Conservation (phyloP, 2,329 filamentous ascomycete genomes). For the Seiridium unicorne region DNA sequence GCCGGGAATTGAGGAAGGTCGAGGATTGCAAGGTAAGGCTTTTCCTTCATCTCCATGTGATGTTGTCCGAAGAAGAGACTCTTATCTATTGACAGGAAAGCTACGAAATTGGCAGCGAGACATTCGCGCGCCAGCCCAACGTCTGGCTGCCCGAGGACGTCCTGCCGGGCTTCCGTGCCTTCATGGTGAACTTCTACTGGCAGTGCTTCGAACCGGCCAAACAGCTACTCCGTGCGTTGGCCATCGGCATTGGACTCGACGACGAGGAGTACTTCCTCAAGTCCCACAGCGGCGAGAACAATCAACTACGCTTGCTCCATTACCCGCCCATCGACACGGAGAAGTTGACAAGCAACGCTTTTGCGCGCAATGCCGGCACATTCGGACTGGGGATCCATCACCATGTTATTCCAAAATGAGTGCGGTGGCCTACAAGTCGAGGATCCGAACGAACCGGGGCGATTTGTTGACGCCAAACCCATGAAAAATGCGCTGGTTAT, state of each 20-base stretch:
- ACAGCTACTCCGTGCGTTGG: conserved; percentile 43
- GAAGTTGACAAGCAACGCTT: conserved; percentile 37
- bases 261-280: conserved; percentile 42
- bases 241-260: conserved; percentile 43
- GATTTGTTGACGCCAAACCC: conserved; percentile 35
- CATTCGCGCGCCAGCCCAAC: conserved; percentile 42
- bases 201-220: conserved; percentile 39
- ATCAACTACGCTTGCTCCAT: conserved; percentile 60
- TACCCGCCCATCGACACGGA: conserved; percentile 49
- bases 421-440: conserved; percentile 46
- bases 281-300: conserved; percentile 54
- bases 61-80: too few relatives aligned
- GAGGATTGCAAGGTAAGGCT: conserved; percentile 48
- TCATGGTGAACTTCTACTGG: conserved; percentile 49
- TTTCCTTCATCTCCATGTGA: not conserved
- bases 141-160: conserved; percentile 45
- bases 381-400: conserved; percentile 37
- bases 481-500: conserved; percentile 28
- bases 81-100: conserved; percentile 36
- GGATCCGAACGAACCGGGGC: conserved; percentile 28
- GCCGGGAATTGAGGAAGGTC: conserved; percentile 41
- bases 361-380: conserved; percentile 31
- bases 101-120: conserved; percentile 50
- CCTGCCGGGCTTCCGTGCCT: conserved; percentile 43
- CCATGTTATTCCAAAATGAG: conserved; percentile 45